A percentile compares a stretch with the other conserved stretches of the same genome.
These are phyloP conservation scores for Mycena capillaripes DNA, from an alignment of 768 basidiomycete genomes.

Conservation along the genomic window DNA sequence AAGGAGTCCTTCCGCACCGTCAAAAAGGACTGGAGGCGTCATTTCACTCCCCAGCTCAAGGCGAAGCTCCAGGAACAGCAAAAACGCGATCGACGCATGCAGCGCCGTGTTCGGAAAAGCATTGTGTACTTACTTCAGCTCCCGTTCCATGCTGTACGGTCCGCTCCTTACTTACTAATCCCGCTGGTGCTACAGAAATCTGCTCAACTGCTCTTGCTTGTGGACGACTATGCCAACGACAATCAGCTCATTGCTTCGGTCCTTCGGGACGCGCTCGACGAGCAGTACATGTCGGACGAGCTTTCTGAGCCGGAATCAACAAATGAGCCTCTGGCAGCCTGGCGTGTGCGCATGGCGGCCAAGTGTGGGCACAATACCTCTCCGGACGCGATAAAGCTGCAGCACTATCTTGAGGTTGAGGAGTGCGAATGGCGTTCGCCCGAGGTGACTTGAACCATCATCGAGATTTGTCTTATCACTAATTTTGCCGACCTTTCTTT, in stretches of 20 bases:
- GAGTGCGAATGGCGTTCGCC: neutral
- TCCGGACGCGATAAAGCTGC: neutral
- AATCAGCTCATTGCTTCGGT: neutral
- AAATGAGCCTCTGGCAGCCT: neutral
- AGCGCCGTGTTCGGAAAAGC: neutral
- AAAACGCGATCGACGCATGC: neutral
- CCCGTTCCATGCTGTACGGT: too few relatives aligned
- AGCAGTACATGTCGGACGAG: constrained; percentile 1
- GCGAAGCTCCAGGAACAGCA: too few relatives aligned
- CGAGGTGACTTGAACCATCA: neutral
- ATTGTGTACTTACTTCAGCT: too few relatives aligned
- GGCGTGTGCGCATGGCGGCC: constrained; percentile 13
- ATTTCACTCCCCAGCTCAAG: too few relatives aligned
- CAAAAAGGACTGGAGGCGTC: neutral
- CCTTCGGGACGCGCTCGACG: neutral
- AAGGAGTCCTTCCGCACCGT: neutral
- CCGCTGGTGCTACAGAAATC: too few relatives aligned
- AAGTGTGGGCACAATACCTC: neutral
- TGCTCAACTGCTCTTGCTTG: too few relatives aligned
- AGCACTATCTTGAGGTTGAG: neutral
- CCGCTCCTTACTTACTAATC: too few relatives aligned
- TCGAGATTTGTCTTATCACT: neutral
- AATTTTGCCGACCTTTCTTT: too few relatives aligned
- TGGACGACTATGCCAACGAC: neutral
- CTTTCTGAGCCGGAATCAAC: neutral